Conservation (phyloP, 2,329 filamentous ascomycete genomes). For the Ceratocystis colombiana region DNA sequence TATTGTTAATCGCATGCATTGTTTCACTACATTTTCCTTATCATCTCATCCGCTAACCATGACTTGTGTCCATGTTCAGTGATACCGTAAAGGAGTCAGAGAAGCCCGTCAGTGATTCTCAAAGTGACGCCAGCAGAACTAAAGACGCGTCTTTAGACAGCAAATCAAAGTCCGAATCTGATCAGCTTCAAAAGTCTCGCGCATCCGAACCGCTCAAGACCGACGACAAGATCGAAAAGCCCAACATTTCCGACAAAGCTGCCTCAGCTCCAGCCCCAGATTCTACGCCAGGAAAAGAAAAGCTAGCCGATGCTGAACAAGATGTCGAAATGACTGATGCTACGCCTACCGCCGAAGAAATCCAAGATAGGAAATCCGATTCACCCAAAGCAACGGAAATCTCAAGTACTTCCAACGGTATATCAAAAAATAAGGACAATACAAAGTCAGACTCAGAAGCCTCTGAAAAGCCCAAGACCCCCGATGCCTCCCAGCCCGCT, state of each 20-base stretch:
- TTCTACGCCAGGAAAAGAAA: neutral
- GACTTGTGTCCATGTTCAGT: slow-evolving; percentile 2
- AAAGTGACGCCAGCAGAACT: neutral
- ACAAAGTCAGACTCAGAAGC: neutral
- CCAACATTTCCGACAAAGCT: neutral
- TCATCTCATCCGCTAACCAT: neutral
- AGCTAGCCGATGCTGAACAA: neutral
- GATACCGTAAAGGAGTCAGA: slow-evolving; percentile 1
- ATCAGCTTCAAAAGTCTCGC: neutral
- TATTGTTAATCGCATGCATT: neutral
- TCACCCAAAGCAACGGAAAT: neutral
- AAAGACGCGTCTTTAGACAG: neutral
- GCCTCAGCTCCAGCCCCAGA: neutral
- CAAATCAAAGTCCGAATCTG: slow-evolving; percentile 8
- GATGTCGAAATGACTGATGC: slow-evolving; percentile 17
- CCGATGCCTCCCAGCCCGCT: slow-evolving; percentile 27
- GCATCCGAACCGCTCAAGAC: slow-evolving; percentile 1
- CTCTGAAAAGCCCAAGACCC: slow-evolving; percentile 14
- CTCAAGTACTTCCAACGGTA: neutral
- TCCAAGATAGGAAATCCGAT: neutral
- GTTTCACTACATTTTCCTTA: too few species aligned
- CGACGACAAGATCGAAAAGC: slow-evolving; percentile 8
- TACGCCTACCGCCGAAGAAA: neutral
- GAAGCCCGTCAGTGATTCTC: neutral
- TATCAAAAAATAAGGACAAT: neutral